These are phyloP conservation scores for Delphinella strobiligena DNA, from an alignment of 2,329 filamentous ascomycete genomes.

Conservation along the genomic window DNA sequence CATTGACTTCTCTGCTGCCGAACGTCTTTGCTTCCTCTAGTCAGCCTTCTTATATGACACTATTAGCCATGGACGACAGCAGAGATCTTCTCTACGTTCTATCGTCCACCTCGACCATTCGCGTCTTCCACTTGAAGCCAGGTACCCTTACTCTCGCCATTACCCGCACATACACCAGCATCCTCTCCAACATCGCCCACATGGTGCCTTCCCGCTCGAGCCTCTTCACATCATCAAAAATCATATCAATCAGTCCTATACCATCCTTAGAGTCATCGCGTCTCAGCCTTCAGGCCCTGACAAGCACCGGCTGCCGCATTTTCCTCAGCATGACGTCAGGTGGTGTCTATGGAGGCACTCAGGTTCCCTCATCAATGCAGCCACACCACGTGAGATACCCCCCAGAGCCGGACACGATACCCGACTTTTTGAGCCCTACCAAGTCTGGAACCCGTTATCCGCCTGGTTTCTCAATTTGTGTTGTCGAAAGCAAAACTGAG, in stretches of 20 bases:
- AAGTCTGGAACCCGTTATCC: constrained; percentile 40
- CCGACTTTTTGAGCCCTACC: constrained; percentile 22
- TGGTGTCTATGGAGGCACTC: constrained; percentile 49
- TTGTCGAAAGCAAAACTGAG: constrained; percentile 42
- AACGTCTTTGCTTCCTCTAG: constrained; percentile 8
- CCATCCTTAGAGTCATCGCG: constrained; percentile 66
- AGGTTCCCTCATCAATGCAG: constrained; percentile 83
- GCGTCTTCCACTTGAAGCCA: constrained; percentile 76
- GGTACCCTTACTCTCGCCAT: constrained; percentile 42
- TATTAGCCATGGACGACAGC: constrained; percentile 81
- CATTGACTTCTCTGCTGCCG: constrained; percentile 39
- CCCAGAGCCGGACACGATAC: too few species aligned
- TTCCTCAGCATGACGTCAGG: constrained; percentile 85
- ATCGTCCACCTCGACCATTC: constrained; percentile 76
- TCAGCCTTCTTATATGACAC: constrained; percentile 50
- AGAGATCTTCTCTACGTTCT: constrained; percentile 83
- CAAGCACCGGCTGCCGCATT: constrained; percentile 78
- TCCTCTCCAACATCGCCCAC: constrained; percentile 66
- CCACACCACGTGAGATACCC: constrained; percentile 95
- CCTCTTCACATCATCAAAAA: constrained; percentile 49
- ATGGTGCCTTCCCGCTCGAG: constrained; percentile 65
- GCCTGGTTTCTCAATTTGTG: constrained; percentile 84
- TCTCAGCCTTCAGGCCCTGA: constrained; percentile 80
- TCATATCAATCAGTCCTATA: constrained; percentile 80
- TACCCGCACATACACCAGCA: constrained; percentile 39